Conservation (phyloP, 768 basidiomycete species). For the Coprinopsis sp. region DNA sequence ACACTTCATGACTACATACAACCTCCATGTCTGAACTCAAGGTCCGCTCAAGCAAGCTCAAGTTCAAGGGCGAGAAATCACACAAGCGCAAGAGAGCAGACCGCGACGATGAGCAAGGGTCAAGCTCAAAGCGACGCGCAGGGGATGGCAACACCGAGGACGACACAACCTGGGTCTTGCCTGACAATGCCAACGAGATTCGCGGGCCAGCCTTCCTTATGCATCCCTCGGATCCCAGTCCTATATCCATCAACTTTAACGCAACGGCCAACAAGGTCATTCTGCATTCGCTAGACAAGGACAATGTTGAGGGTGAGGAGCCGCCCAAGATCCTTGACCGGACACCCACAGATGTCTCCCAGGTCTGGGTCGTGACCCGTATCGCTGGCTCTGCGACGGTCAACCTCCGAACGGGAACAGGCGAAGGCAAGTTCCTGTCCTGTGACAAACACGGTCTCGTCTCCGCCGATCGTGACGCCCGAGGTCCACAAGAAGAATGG, state of each 20-base stretch:
- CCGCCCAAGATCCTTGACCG: conserved; percentile 52
- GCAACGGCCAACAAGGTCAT: conserved; percentile 69
- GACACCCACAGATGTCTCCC: conserved; percentile 74
- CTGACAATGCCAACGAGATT: conserved; percentile 65
- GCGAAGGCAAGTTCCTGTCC: conserved; percentile 86
- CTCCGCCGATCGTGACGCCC: conserved; percentile 79
- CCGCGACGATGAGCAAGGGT: conserved; percentile 43
- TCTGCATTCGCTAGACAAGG: conserved; percentile 61
- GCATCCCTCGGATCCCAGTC: conserved; percentile 76
- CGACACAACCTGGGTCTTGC: conserved; percentile 76
- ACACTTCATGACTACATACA: background rate
- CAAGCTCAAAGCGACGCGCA: conserved; percentile 40
- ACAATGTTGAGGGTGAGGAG: conserved; percentile 44
- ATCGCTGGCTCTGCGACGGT: conserved; percentile 80
- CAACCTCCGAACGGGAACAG: conserved; percentile 82
- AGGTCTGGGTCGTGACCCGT: conserved; percentile 89
- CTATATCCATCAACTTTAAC: conserved; percentile 75
- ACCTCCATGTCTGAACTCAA: conserved; percentile 34
- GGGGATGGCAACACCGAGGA: conserved; percentile 50
- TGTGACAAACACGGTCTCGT: conserved; percentile 85
- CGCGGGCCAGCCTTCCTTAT: conserved; percentile 85
- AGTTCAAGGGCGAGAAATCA: conserved; percentile 84
- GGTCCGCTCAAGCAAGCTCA: conserved; percentile 70
- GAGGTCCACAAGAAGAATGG: conserved; percentile 94
- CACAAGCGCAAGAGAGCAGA: conserved; percentile 72